Conservation (phyloP, 352 stramenopile species). For the Phytophthora litchii region DNA sequence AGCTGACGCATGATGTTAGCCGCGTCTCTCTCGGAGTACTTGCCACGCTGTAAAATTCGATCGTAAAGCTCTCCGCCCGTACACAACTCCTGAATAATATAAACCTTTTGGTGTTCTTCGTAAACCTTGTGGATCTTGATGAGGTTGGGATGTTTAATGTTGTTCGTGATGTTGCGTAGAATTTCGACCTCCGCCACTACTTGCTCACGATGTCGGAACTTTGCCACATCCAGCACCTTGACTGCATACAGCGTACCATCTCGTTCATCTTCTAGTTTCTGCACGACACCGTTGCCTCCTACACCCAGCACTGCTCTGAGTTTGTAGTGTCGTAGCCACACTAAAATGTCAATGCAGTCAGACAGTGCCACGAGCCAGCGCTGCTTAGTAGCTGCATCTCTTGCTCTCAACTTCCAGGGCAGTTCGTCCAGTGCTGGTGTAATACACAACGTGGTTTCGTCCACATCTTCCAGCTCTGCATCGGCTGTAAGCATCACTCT, state of each 20-base stretch:
- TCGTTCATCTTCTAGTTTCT: slow-evolving; percentile 65
- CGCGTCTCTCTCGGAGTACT: slow-evolving; percentile 71
- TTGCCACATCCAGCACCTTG: slow-evolving; percentile 80
- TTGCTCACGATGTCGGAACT: slow-evolving; percentile 75
- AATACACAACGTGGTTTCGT: slow-evolving; percentile 60
- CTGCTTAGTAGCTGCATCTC: slow-evolving; percentile 56
- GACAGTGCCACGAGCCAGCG: slow-evolving; percentile 68
- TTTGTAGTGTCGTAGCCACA: slow-evolving; percentile 76
- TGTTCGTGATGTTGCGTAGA: slow-evolving; percentile 80
- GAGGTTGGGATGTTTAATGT: slow-evolving; percentile 79
- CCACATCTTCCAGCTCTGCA: slow-evolving; percentile 54
- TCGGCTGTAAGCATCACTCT: slow-evolving; percentile 70
- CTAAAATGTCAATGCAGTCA: slow-evolving; percentile 81
- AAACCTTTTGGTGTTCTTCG: slow-evolving; percentile 82
- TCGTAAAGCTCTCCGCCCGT: slow-evolving; percentile 81
- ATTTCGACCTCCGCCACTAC: slow-evolving; percentile 82
- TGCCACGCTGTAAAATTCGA: slow-evolving; percentile 64
- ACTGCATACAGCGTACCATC: slow-evolving; percentile 61
- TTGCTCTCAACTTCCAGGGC: slow-evolving; percentile 65
- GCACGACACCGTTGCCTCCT: slow-evolving; percentile 77
- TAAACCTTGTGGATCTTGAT: slow-evolving; percentile 86
- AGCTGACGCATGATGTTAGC: slow-evolving; percentile 71
- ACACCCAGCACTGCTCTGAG: slow-evolving; percentile 69
- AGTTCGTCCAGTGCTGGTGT: slow-evolving; percentile 54
- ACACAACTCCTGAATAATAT: slow-evolving; percentile 80